Evolutionary conservation across 225 moss, liverwort and hornwort genomes (phyloP).

Genomic region (Anthoceros angustus): DNA sequence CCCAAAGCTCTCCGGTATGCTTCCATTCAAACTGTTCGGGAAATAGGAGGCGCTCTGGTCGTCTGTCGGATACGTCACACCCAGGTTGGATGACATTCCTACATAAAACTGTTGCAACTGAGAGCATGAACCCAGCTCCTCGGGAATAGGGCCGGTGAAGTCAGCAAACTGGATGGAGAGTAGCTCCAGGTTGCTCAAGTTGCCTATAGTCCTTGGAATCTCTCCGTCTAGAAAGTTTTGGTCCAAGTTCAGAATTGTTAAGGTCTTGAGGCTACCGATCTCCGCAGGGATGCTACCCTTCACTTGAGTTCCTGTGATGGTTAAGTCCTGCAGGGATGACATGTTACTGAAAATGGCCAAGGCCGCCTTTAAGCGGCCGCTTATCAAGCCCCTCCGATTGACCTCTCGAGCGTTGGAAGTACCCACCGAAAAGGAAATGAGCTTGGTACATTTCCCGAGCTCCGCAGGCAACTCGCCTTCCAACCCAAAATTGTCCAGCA

Average conservation of each 20-base stretch:
- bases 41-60: not conserved
- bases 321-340: not conserved
- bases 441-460: not conserved
- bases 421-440: not conserved
- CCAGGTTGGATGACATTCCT: not conserved
- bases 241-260: not conserved
- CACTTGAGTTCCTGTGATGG: not conserved
- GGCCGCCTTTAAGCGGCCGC: not conserved
- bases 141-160: not conserved
- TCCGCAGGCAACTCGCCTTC: not conserved
- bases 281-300: not conserved
- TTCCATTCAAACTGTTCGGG: not conserved
- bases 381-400: not conserved
- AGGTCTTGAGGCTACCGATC: not conserved
- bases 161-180: not conserved
- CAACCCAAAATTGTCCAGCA: not conserved
- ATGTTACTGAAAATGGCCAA: not conserved
- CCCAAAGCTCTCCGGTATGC: not conserved
- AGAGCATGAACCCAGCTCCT: not conserved
- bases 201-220: not conserved
- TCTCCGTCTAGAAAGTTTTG: not conserved
- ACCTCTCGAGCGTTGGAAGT: not conserved
- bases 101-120: not conserved
- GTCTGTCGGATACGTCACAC: not conserved
- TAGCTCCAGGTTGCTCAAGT: not conserved